Base-by-base conservation (phyloP, 805 yeast genomes). In the Lipomyces lipofer region DNA sequence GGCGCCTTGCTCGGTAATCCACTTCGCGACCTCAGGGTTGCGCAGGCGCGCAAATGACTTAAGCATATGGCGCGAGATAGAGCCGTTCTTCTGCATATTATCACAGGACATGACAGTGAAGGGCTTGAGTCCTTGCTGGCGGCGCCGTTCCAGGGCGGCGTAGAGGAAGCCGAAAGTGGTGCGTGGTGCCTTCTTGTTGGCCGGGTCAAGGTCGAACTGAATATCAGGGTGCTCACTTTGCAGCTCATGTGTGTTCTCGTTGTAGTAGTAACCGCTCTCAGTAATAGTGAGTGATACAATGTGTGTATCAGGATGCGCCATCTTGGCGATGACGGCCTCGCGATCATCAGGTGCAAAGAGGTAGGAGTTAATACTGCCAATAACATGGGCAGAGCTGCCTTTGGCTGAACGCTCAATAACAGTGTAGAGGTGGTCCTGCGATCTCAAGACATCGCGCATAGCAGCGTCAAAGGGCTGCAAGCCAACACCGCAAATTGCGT, bases 1-100 rank as follows among this genome's bases (percentile, higher is more conserved):
- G 40, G 40, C 40, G 40, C 40, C 40, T 35, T 35, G 40, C 22
- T 35, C 40, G 40, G 40, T 35, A 35, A 35, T 35, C 40, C 40
- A 35, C 22, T 35, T 35, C 40, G 40, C 40, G 40, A 35, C 40
- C 40, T 35, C 40, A 35, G 40, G 40, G 24, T 35, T 35, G 22
- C 40, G 40, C 22, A 15, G 40, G 40, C 40, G 40, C 40, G 40
- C 40, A 35, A 35, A 35, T 35, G 40, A 35, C 40, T 1, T 24
- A 15, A 35, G 40, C 24, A 35, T 35, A 35, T 35, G 40, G 40
- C 40, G 40, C 40, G 40, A 35, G 40, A 35, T 35, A 35, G 40
- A 15, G 40, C 40, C 40, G 40, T 35, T 35, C 40, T 35, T 35
- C 40, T 35, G 40, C 40, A 35, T 35, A 35, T 35, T 35, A 35